These are phyloP conservation scores for Westerdykella aurantiaca DNA, from an alignment of 2,329 filamentous ascomycete genomes.

Conservation along the genomic window DNA sequence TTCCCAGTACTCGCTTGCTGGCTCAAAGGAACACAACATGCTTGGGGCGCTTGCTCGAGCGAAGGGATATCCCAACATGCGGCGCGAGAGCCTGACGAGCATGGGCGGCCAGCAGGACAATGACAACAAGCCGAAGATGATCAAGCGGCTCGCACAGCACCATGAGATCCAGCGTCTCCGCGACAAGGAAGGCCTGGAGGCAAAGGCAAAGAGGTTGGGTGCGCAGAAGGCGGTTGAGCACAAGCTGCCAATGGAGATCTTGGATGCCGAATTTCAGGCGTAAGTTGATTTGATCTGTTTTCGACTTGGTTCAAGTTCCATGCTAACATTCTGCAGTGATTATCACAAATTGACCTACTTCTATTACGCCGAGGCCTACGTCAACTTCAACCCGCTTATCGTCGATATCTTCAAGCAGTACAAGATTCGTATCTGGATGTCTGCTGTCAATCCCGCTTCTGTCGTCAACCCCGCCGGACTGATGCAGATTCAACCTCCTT, in stretches of 20 bases:
- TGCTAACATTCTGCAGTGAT: constrained; percentile 58
- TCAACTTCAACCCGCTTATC: constrained; percentile 97
- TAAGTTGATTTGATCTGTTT: constrained; percentile 55
- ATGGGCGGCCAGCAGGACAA: constrained; percentile 32
- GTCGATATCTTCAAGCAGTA: constrained; percentile 99
- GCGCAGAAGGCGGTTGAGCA: constrained; percentile 96
- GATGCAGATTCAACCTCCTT: constrained; percentile 31
- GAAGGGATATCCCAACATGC: constrained; percentile 26
- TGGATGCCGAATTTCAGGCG: constrained; percentile 98
- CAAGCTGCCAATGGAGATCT: constrained; percentile 93
- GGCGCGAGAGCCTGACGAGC: constrained; percentile 52
- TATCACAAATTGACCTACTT: constrained; percentile 99
- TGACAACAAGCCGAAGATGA: constrained; percentile 91
- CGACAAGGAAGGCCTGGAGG: constrained; percentile 96
- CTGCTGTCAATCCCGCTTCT: constrained; percentile 93
- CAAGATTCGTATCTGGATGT: constrained; percentile 99
- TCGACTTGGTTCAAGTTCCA: background rate
- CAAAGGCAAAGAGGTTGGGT: constrained; percentile 92
- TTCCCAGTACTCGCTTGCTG: constrained; percentile 53
- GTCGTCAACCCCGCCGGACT: constrained; percentile 50
- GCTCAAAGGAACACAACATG: constrained; percentile 47
- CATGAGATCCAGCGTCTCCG: constrained; percentile 85
- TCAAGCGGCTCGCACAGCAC: constrained; percentile 86
- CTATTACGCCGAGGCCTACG: constrained; percentile 96
- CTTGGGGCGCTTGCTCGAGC: constrained; percentile 35